Conservation (phyloP, 495 filamentous ascomycete genomes). For the Penicillium psychrofluorescens region DNA sequence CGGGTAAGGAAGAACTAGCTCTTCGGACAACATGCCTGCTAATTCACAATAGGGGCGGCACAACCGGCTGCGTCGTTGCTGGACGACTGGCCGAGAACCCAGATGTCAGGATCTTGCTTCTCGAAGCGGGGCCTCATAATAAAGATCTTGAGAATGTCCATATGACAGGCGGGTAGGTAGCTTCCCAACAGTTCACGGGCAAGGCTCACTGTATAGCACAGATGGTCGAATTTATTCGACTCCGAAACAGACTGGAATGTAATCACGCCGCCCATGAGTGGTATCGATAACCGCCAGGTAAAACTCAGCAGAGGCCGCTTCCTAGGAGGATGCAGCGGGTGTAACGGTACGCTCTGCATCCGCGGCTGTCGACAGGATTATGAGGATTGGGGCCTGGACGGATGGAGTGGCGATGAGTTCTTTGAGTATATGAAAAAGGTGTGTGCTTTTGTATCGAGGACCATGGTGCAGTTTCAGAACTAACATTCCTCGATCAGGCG, state of each 20-base stretch:
- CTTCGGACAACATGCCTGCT: not conserved
- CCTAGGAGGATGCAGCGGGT: constrained; percentile 51
- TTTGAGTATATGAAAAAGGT: constrained; percentile 47
- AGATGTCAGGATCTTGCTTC: constrained; percentile 42
- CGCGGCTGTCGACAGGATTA: constrained; percentile 54
- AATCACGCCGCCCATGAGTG: constrained; percentile 45
- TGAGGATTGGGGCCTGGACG: constrained; percentile 51
- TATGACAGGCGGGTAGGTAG: constrained; percentile 36
- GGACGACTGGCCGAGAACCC: constrained; percentile 53
- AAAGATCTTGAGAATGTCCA: constrained; percentile 40
- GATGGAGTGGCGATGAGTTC: constrained; percentile 48
- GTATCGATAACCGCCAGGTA: constrained; percentile 46
- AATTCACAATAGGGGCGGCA: constrained; percentile 42
- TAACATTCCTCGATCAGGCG: constrained; percentile 14
- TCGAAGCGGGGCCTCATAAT: constrained; percentile 47
- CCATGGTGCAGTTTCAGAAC: not conserved
- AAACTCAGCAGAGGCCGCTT: constrained; percentile 54
- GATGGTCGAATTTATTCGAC: constrained; percentile 39
- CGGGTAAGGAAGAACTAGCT: constrained; percentile 12
- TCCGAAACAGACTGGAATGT: constrained; percentile 51
- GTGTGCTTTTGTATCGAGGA: not conserved
- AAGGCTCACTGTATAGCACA: constrained; percentile 3
- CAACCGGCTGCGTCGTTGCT: constrained; percentile 54
- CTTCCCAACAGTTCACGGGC: too few relatives aligned
- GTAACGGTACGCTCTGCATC: constrained; percentile 57